Conservation (phyloP, 2,329 filamentous ascomycete genomes). For the Fusarium torulosum region DNA sequence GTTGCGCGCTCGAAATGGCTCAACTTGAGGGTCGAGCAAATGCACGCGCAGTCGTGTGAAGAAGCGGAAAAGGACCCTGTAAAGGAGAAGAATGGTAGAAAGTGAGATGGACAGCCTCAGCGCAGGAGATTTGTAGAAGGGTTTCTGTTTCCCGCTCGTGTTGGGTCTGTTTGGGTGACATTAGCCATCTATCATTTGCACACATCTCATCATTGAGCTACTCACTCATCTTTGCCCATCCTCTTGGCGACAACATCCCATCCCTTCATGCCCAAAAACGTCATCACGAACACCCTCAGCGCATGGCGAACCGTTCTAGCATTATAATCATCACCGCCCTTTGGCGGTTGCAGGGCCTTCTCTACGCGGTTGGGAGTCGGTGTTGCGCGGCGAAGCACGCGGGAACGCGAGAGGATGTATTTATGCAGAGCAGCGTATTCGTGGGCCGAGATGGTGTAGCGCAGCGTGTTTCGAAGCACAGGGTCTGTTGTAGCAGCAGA, state of each 20-base stretch:
- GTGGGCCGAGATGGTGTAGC: constrained; percentile 85
- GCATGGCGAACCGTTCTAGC: constrained; percentile 77
- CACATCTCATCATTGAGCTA: constrained; percentile 8
- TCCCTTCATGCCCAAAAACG: constrained; percentile 72
- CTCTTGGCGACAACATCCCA: constrained; percentile 66
- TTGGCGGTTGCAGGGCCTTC: constrained; percentile 52
- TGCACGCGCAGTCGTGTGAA: constrained; percentile 83
- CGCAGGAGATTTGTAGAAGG: constrained; percentile 74
- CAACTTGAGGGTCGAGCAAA: constrained; percentile 82
- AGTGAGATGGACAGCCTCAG: constrained; percentile 85
- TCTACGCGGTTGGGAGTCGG: constrained; percentile 69
- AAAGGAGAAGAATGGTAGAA: constrained; percentile 86
- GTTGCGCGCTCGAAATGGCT: constrained; percentile 85
- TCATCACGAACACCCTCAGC: constrained; percentile 76
- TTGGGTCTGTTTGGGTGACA: constrained; percentile 36
- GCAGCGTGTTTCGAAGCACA: constrained; percentile 84
- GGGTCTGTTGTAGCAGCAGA: constrained; percentile 64
- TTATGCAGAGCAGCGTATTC: constrained; percentile 89
- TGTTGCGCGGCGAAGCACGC: constrained; percentile 65
- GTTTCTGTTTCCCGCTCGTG: constrained; percentile 59
- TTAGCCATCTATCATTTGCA: constrained; percentile 10
- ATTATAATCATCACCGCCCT: constrained; percentile 73
- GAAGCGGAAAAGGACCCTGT: constrained; percentile 91
- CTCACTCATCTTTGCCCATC: constrained; percentile 63
- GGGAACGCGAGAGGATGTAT: constrained; percentile 81